phyloP scores from a whole-genome alignment of 352 stramenopile genomes.

The Hyaloperonospora arabidopsidis region DNA sequence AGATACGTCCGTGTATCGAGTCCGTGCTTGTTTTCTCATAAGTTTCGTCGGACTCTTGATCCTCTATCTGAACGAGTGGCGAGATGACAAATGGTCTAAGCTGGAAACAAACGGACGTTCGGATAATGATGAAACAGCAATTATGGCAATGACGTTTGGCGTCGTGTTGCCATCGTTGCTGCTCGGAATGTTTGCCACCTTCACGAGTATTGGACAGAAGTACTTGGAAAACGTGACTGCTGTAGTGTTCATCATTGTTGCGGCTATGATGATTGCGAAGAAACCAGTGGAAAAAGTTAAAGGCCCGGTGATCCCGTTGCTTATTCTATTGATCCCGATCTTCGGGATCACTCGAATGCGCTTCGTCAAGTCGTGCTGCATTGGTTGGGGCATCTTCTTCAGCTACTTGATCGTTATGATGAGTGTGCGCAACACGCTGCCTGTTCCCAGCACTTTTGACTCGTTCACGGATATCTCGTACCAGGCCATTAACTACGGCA shows the following conservation, averaged over 20 bases:
- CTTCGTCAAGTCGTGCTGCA: conserved; percentile 61
- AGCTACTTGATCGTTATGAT: conserved; percentile 57
- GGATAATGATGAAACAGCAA: conserved; percentile 31
- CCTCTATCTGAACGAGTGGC: conserved; percentile 53
- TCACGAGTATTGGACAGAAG: conserved; percentile 37
- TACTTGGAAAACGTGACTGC: conserved; percentile 63
- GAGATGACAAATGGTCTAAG: conserved; percentile 35
- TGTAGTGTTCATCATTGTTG: conserved; percentile 50
- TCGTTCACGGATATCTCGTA: conserved; percentile 71
- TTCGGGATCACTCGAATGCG: conserved; percentile 82
- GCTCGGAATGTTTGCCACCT: conserved; percentile 45
- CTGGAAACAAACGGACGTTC: conserved; percentile 28
- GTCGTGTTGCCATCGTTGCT: conserved; percentile 48
- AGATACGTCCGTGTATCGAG: conserved; percentile 37
- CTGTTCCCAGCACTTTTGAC: conserved; percentile 39
- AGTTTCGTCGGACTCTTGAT: conserved; percentile 43
- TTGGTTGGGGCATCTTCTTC: conserved; percentile 70
- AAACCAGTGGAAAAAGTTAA: conserved; percentile 65
- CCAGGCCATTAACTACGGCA: conserved; percentile 79
- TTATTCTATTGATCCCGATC: conserved; percentile 78
- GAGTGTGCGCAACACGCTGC: conserved; percentile 33
- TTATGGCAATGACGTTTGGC: conserved; percentile 54
- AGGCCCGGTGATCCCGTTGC: conserved; percentile 58
- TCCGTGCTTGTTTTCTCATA: conserved; percentile 57
- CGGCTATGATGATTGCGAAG: conserved; percentile 65